Conservation (phyloP, 1,139 yeast species). For the Scheffersomyces segobiensis region DNA sequence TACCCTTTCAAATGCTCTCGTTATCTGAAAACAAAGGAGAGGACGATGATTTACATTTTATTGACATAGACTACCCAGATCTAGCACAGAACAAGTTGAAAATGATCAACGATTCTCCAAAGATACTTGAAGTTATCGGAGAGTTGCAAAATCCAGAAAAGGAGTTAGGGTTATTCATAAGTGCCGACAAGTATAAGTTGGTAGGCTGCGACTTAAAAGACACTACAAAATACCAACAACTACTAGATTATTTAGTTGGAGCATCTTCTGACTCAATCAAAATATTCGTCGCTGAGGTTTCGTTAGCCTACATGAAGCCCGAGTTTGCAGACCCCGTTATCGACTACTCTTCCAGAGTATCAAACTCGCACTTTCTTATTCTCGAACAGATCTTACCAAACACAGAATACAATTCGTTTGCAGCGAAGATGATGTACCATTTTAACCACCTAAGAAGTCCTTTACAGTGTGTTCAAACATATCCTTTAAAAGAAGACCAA, state of each 20-base stretch:
- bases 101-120: conserved; percentile 51
- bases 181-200: conserved; percentile 52
- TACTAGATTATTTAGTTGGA: conserved; percentile 28
- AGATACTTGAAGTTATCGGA: conserved; percentile 51
- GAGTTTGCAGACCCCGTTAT: conserved; percentile 68
- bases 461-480: conserved; percentile 61
- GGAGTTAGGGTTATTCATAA: conserved; percentile 29
- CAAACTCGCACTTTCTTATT: conserved; percentile 61
- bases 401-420: conserved; percentile 64
- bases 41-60: conserved; percentile 42
- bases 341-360: conserved; percentile 39
- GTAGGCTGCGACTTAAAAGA: conserved; percentile 75
- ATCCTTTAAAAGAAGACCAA: conserved; percentile 56
- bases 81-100: conserved; percentile 53
- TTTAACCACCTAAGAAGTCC: conserved; percentile 70
- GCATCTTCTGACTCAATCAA: conserved; percentile 33
- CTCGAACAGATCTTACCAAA: conserved; percentile 75
- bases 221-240: conserved; percentile 36
- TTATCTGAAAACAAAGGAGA: conserved; percentile 15
- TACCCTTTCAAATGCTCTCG: conserved; percentile 65
- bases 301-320: conserved; percentile 77
- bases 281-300: conserved; percentile 78
- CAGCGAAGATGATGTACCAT: conserved; percentile 73
- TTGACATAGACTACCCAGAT: conserved; percentile 79
- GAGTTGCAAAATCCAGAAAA: conserved; percentile 9